Conservation (phyloP, 2,329 filamentous ascomycete species). For the Colletotrichum higginsianum region DNA sequence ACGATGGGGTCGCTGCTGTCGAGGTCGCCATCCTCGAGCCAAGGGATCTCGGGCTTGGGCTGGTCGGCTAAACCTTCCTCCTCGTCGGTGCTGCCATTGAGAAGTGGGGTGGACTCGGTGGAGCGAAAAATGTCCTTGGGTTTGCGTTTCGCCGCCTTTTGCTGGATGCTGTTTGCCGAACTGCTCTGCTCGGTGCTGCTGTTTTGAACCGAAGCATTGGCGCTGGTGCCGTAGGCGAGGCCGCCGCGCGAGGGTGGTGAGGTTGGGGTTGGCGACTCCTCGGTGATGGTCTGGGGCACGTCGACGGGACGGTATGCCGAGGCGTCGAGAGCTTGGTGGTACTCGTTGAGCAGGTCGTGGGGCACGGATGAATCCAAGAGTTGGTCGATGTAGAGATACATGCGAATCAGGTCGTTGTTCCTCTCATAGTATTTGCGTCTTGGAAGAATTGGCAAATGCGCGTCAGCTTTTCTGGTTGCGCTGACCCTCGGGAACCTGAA, state of each 20-base stretch:
- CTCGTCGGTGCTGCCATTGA: slow-evolving; percentile 61
- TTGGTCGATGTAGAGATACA: slow-evolving; percentile 94
- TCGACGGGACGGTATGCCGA: slow-evolving; percentile 69
- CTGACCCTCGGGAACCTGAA: not conserved
- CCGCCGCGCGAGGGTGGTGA: slow-evolving; percentile 46
- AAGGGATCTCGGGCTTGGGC: slow-evolving; percentile 73
- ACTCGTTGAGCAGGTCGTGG: slow-evolving; percentile 92
- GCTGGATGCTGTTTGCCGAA: slow-evolving; percentile 48
- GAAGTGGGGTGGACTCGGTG: slow-evolving; percentile 77
- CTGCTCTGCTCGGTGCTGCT: slow-evolving; percentile 40
- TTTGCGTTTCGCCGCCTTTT: slow-evolving; percentile 82
- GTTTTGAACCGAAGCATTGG: slow-evolving; percentile 37
- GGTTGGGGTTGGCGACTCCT: slow-evolving; percentile 67
- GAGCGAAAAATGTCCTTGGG: slow-evolving; percentile 88
- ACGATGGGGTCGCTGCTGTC: slow-evolving; percentile 84
- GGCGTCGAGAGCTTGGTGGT: slow-evolving; percentile 73
- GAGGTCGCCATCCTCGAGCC: slow-evolving; percentile 79
- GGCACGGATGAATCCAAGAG: slow-evolving; percentile 93
- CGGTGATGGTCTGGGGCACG: slow-evolving; percentile 82
- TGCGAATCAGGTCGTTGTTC: slow-evolving; percentile 89
- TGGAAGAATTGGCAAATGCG: slow-evolving; percentile 24
- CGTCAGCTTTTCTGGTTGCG: slow-evolving; percentile 22
- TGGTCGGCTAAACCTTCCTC: slow-evolving; percentile 55
- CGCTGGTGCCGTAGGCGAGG: slow-evolving; percentile 41
- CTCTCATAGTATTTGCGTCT: slow-evolving; percentile 89